A percentile compares a stretch with the other conserved stretches of the same genome.
These are phyloP conservation scores for Castanea mollissima DNA, from an alignment of 306 rosid genomes.

Conservation along the genomic window DNA sequence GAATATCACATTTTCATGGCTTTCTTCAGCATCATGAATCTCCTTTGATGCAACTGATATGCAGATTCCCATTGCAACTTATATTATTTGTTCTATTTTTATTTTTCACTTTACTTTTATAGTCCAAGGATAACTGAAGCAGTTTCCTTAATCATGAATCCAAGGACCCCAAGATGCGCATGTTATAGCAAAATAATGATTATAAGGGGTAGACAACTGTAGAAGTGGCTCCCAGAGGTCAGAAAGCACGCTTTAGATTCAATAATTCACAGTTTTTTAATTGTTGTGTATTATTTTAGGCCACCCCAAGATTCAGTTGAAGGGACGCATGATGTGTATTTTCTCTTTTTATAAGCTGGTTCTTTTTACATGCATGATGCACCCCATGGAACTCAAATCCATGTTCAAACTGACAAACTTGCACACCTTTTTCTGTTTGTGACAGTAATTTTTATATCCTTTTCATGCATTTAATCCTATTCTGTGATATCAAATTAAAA, in stretches of 20 bases:
- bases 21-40: slow-evolving; percentile 44
- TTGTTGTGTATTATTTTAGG: slow-evolving; percentile 20
- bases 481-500: too few species aligned
- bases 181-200: slow-evolving; percentile 1
- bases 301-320: slow-evolving; percentile 36
- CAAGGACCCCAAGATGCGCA: slow-evolving; percentile 17
- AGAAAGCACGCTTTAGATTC: slow-evolving; percentile 16
- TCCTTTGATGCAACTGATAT: slow-evolving; percentile 50
- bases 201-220: neutral
- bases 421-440: neutral
- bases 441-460: neutral
- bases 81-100: neutral
- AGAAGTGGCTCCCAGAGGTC: slow-evolving; percentile 20
- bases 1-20: slow-evolving; percentile 32
- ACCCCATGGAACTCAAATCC: neutral
- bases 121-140: neutral
- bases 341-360: neutral
- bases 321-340: slow-evolving; percentile 14
- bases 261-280: slow-evolving; percentile 27
- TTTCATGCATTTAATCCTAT: too few species aligned
- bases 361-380: too few species aligned
- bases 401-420: neutral
- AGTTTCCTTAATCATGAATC: slow-evolving; percentile 9
- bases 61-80: slow-evolving; percentile 64
- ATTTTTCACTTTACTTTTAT: neutral